phyloP scores from a whole-genome alignment of 164 flowering plant species.

The Houttuynia cordata region DNA sequence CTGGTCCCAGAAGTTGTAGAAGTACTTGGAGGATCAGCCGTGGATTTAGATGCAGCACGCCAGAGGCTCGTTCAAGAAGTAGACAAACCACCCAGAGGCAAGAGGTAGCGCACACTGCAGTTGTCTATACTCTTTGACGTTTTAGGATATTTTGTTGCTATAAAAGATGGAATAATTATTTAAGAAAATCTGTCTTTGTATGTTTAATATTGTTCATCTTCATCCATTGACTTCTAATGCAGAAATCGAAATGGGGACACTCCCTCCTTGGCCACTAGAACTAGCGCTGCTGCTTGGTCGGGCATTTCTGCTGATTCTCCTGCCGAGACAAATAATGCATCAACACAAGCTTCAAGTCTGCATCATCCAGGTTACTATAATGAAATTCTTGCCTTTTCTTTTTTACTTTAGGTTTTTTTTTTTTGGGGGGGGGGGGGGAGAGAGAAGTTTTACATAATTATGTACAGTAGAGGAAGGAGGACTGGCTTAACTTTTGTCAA shows the following conservation, averaged over 20 bases:
- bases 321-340: constrained; percentile 13
- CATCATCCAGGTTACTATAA: neutral
- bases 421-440: neutral
- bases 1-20: constrained; percentile 86
- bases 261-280: constrained; percentile 65
- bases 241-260: constrained; percentile 54
- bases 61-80: constrained; percentile 69
- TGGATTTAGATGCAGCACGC: constrained; percentile 69
- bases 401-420: neutral
- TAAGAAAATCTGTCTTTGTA: neutral
- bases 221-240: constrained; percentile 8
- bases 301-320: constrained; percentile 13
- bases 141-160: neutral
- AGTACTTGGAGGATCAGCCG: constrained; percentile 69
- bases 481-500: neutral
- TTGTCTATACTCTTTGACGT: no score
- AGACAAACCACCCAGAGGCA: constrained; percentile 90
- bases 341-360: constrained; percentile 9
- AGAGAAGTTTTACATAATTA: neutral
- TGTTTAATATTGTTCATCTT: neutral
- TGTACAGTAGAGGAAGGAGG: neutral
- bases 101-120: constrained; percentile 32
- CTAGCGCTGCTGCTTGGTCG: constrained; percentile 84
- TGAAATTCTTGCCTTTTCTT: neutral
- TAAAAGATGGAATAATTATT: neutral